Evolutionary conservation across 1,139 yeast genomes (phyloP), one percentile per base, ranked within the genome.

Genomic region (Kurtzmaniella quercitrusa): DNA sequence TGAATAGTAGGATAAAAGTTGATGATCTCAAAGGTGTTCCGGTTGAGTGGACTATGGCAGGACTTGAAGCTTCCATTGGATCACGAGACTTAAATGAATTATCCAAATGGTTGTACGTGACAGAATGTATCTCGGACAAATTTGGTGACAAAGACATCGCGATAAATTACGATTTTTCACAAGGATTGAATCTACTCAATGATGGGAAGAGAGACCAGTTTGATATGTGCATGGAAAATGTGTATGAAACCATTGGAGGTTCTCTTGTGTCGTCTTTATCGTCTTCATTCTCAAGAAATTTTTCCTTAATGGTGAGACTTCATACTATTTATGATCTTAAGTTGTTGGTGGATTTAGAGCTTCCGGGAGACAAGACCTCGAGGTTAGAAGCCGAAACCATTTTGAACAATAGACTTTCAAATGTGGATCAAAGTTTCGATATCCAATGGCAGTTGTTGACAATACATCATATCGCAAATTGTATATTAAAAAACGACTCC

Each of bases 321-420:
- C 96, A 91, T 57, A 78, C 85, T 3, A 59, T 89, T 12, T 76
- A 82, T 45, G 97, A 91, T 55, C 61, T 88, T 33, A 54, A 66
- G 4, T 48, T 61, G 14, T 54, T 71, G n/a, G 55, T 62, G 1
- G 42, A 53, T 11, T 41, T 51, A 2, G 49, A 45, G 14, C 38
- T 42, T 7, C 48, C 45, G 9, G 38, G 41, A 12, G 54, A 53
- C 35, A 50, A 49, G 2, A 22, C 48, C 0, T 46, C 45, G 16
- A 43, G 42, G 15, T 38, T 37, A 2, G 57, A 55, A 35, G 48
- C 52, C 37, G 63, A 59, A 34, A 42, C 42, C 2, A 50, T 72
- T 51, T 47, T 73, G 50, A 45, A 55, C 19, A 58, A 56, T 16
- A 65, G 88, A 44, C 54, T 78, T 28, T 56, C 62, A 3, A 76